Conservation (phyloP, 2,329 filamentous ascomycete genomes). For the Microsporum canis region DNA sequence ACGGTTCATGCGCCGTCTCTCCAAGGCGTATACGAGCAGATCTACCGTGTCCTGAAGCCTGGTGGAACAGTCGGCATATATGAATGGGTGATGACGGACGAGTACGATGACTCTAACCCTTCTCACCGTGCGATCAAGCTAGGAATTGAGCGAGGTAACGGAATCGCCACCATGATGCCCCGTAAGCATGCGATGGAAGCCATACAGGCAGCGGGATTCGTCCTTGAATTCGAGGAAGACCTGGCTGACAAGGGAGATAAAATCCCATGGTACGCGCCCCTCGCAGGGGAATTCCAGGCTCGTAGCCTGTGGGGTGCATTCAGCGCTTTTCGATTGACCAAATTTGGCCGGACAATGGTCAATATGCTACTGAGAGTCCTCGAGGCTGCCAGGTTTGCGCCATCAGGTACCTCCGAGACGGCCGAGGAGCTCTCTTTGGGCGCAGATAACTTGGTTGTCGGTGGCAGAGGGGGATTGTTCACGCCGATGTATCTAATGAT, state of each 20-base stretch:
- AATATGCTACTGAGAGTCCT: background rate
- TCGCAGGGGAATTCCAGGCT: slow-evolving; percentile 47
- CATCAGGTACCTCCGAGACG: background rate
- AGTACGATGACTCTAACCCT: slow-evolving; percentile 80
- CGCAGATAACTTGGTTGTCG: background rate
- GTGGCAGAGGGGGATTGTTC: background rate
- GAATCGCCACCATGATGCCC: slow-evolving; percentile 95
- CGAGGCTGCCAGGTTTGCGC: background rate
- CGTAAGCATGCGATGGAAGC: slow-evolving; percentile 69
- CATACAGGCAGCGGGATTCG: slow-evolving; percentile 78
- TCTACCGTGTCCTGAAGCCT: slow-evolving; percentile 88
- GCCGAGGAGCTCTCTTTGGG: background rate
- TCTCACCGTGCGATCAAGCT: slow-evolving; percentile 81
- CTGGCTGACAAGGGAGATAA: slow-evolving; percentile 63
- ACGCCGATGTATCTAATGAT: slow-evolving; percentile 5
- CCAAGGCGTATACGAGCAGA: slow-evolving; percentile 85
- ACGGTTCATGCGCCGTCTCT: slow-evolving; percentile 88
- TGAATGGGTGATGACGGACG: slow-evolving; percentile 97
- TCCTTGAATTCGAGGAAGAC: slow-evolving; percentile 73
- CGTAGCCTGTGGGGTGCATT: background rate
- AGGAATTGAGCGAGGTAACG: slow-evolving; percentile 92
- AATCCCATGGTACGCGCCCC: slow-evolving; percentile 87
- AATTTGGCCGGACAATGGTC: background rate
- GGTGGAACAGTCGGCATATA: slow-evolving; percentile 93
- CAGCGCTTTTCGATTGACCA: background rate